Percentiles rank a stretch among this genome's conserved stretches.
These are phyloP conservation scores for Blastobotrys mokoenaii DNA, from an alignment of 805 yeast species.

Conservation along the genomic window DNA sequence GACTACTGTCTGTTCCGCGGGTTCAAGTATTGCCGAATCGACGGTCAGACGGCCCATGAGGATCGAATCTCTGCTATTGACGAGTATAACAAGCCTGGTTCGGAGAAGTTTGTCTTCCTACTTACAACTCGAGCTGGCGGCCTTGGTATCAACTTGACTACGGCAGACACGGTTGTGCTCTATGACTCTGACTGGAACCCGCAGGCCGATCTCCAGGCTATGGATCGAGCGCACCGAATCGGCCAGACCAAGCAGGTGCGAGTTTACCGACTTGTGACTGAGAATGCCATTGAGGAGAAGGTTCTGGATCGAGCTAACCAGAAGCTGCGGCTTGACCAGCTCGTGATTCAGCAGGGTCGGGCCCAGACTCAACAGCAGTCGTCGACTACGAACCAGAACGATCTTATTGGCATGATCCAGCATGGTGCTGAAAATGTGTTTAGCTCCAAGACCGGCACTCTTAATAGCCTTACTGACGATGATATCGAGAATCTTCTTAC, in stretches of 20 bases:
- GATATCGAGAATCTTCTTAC: conserved; percentile 80
- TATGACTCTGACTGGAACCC: conserved; percentile 98
- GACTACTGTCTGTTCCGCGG: conserved; percentile 85
- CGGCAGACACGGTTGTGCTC: conserved; percentile 82
- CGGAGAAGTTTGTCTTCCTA: conserved; percentile 75
- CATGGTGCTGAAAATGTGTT: conserved; percentile 91
- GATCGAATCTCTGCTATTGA: conserved; percentile 90
- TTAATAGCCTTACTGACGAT: conserved; percentile 35
- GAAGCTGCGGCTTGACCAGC: conserved; percentile 81
- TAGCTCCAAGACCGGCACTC: conserved; percentile 37
- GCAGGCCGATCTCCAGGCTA: conserved; percentile 94
- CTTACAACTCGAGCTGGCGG: conserved; percentile 97
- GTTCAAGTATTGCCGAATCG: conserved; percentile 83
- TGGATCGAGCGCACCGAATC: conserved; percentile 97
- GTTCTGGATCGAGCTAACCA: conserved; percentile 95
- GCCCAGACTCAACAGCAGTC: conserved; percentile 38
- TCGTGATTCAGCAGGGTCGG: conserved; percentile 92
- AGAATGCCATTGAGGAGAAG: conserved; percentile 92
- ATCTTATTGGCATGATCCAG: conserved; percentile 88
- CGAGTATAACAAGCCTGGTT: conserved; percentile 75
- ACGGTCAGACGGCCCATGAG: conserved; percentile 88
- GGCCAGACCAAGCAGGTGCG: conserved; percentile 95
- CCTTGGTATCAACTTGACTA: conserved; percentile 83
- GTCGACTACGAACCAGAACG: conserved; percentile 41
- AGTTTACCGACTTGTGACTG: conserved; percentile 89